These are phyloP conservation scores for Lipomyces yamadae DNA, from an alignment of 805 yeast genomes.

Conservation along the genomic window DNA sequence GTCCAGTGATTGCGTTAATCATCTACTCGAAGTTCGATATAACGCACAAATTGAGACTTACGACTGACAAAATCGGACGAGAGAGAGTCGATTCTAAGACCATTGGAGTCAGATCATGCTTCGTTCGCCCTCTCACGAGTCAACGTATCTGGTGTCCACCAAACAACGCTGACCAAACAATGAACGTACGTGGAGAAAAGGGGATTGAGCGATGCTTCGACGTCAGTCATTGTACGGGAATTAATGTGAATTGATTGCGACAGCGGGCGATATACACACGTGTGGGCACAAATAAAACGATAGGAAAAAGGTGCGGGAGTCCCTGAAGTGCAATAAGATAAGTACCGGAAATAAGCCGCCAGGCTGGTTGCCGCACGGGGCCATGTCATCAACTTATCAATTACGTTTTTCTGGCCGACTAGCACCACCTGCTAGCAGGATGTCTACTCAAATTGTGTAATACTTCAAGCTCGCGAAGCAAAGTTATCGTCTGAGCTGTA, in stretches of 20 bases:
- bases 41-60: conserved; percentile 11
- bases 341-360: neutral
- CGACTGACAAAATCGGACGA: conserved; percentile 28
- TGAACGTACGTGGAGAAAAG: conserved; percentile 28
- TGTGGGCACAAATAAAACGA: neutral
- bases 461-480: too few species aligned
- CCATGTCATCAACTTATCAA: too few species aligned
- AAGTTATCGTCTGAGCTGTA: too few species aligned
- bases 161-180: neutral
- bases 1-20: neutral
- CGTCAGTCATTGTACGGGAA: conserved; percentile 26
- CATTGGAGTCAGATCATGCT: neutral
- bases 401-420: too few species aligned
- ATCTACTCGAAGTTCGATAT: neutral
- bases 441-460: too few species aligned
- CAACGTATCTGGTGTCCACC: neutral
- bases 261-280: neutral
- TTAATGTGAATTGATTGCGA: neutral
- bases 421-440: too few species aligned
- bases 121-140: neutral
- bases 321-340: neutral
- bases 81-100: conserved; percentile 31
- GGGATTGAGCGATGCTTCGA: conserved; percentile 26
- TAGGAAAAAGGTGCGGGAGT: neutral
- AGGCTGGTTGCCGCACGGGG: too few species aligned